phyloP scores from a whole-genome alignment of 805 yeast species.

The Saccharomycopsis fibuligera region DNA sequence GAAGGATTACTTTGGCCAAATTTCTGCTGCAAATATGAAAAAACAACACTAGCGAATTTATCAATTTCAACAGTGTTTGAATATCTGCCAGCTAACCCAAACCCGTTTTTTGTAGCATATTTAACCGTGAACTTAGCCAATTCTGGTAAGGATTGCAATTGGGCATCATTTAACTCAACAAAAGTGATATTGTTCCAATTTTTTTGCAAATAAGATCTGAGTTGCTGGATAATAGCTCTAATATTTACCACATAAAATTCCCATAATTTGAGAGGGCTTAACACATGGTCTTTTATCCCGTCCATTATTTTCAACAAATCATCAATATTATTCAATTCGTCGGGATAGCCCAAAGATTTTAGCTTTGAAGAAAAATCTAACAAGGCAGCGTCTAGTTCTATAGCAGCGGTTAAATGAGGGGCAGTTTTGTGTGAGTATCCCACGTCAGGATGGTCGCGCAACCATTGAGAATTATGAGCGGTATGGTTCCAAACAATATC shows the following conservation, averaged over 20 bases:
- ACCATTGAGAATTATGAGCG: constrained; percentile 84
- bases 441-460: constrained; percentile 78
- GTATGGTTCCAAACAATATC: constrained; percentile 96
- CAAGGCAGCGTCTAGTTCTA: constrained; percentile 71
- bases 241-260: constrained; percentile 76
- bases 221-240: constrained; percentile 31
- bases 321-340: constrained; percentile 38
- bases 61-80: constrained; percentile 47
- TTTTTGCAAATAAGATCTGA: constrained; percentile 32
- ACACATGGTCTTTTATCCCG: constrained; percentile 62
- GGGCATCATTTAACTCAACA: constrained; percentile 41
- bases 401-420: constrained; percentile 81
- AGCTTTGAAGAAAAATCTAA: constrained; percentile 58
- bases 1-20: constrained; percentile 30
- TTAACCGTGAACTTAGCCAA: constrained; percentile 45
- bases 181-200: constrained; percentile 23
- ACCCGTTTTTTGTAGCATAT: constrained; percentile 33
- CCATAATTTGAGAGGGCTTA: constrained; percentile 71
- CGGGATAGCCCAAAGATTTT: constrained; percentile 54
- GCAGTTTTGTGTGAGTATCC: constrained; percentile 86
- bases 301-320: constrained; percentile 61
- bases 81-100: constrained; percentile 45
- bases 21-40: constrained; percentile 20
- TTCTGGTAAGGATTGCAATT: constrained; percentile 32
- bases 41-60: constrained; percentile 43